Evolutionary conservation across 176 grass and related monocot genomes (phyloP), one percentile per base, ranked within the genome.

Genomic region (Rhynchospora tenuis): DNA sequence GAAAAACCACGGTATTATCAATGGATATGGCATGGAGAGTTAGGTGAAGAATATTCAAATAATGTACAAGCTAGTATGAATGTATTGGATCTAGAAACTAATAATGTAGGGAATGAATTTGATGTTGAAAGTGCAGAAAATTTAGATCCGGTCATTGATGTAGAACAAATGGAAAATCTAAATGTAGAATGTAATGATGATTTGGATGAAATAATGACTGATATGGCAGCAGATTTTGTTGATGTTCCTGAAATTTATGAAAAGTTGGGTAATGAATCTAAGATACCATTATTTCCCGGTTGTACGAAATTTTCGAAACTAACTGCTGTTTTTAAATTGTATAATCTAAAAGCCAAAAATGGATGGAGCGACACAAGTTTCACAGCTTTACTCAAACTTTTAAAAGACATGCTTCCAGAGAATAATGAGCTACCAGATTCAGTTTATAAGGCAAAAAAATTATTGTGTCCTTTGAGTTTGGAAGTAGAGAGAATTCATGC

Each of bases 391-490:
- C n/a, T 80, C 14, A 17, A 80, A 59, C 8, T 80, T 16, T 59
- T 60, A 22, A 56, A 5, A 3, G 22, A 59, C 51, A 80, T 60
- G 52, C 24, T 84, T 65, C 85, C 56, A 6, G 10, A 17, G 2
- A 33, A 62, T 20, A 63, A 46, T 43, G 70, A 64, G 12, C 57
- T 89, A 27, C 83, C 78, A 9, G 82, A 79, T 8, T 81, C 57
- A 5, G 83, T 46, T 14, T 62, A 87, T 70, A 44, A 79, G 29
- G 79, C 48, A 1, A 87, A 84, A 20, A 90, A 81, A 59, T 44
- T 79, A 0, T 86, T 89, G 6, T 22, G 6, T 7, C 11, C 44
- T 24, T 82, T 82, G 12, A 56, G 14, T 31, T 9, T 82, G 9
- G 15, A 46, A 24, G 55, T 59, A 38, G 12, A 0, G 5, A 86